Evolutionary conservation across 495 filamentous ascomycete genomes (phyloP), one percentile per base, ranked within the genome.

Genomic region (Aspergillus homomorphus): DNA sequence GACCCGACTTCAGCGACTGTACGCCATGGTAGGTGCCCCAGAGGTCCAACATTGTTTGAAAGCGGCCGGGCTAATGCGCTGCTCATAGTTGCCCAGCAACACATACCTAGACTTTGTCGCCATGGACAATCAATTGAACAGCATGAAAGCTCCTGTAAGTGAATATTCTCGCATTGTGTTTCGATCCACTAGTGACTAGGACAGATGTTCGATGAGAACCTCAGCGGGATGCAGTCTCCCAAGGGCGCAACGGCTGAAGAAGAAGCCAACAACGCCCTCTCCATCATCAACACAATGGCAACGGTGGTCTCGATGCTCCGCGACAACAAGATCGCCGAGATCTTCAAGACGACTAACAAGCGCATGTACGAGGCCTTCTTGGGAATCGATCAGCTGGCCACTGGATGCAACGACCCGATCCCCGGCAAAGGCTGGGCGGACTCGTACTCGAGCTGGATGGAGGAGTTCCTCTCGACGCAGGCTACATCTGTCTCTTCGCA

Each of bases 271-370:
- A 38, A 19, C 14, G 48, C 48, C 23, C 23, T 51, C 12, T 28
- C 23, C 48, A 51, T 51, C 23, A 51, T 51, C 15, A 51, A 51
- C 48, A 51, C 48, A 7, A 51, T 51, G 48, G 48, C 48, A 9
- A 28, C 28, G 9, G 48, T 51, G 48, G 21, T 51, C 23, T 24
- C 23, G 3, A 30, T 51, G 24, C 48, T 51, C 23, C 48, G 48
- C 23, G 48, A 51, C 16, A 51, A 19, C 48, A 51, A 19, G 4
- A 51, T 51, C 5, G 48, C 48, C 12, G 15, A n/a, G 4, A 7
- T 28, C 23, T 51, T 51, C 48, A 30, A 30, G 48, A 26, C 22
- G 23, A 8, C 48, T 2, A 51, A 51, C 24, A 51, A 24, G 23
- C 48, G 48, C 23, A 30, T 51, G 23, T 51, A 51, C 23, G 28